These are phyloP conservation scores for Phytophthora pinifolia DNA, from an alignment of 352 stramenopile species.

Conservation along the genomic window DNA sequence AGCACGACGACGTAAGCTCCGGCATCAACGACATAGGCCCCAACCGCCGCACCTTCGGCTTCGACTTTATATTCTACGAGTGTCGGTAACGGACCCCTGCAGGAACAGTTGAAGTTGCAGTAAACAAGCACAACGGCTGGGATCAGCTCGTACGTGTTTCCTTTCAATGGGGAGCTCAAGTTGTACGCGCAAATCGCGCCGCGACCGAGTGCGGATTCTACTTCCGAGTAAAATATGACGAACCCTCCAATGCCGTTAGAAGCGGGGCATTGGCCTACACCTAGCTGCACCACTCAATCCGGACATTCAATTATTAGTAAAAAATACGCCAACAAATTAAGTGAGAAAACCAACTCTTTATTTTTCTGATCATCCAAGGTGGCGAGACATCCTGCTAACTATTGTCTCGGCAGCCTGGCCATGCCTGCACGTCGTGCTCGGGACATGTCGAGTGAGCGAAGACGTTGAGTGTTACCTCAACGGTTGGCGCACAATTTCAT, in stretches of 20 bases:
- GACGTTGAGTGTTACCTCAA: slow-evolving; percentile 19
- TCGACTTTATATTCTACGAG: slow-evolving; percentile 11
- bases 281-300: too few relatives aligned
- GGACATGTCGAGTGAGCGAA: slow-evolving; percentile 38
- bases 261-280: too few relatives aligned
- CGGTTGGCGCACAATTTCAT: slow-evolving; percentile 33
- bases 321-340: too few relatives aligned
- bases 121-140: slow-evolving; percentile 10
- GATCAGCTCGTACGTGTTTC: slow-evolving; percentile 31
- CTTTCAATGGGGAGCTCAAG: slow-evolving; percentile 31
- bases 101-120: slow-evolving; percentile 19
- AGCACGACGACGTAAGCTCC: slow-evolving; percentile 15
- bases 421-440: slow-evolving; percentile 27
- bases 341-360: too few relatives aligned
- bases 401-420: slow-evolving; percentile 38
- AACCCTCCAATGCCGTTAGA: too few relatives aligned
- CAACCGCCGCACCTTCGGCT: slow-evolving; percentile 6
- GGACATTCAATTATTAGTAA: too few relatives aligned
- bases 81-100: slow-evolving; percentile 5
- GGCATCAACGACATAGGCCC: slow-evolving; percentile 17
- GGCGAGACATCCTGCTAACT: slow-evolving; percentile 42
- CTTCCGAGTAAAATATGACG: too few relatives aligned
- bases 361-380: slow-evolving; percentile 36
- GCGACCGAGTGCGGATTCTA: slow-evolving; percentile 24
- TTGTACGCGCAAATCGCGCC: slow-evolving; percentile 32